Evolutionary conservation across 2,329 filamentous ascomycete genomes (phyloP).

Genomic region (Decorospora gaudefroyi): DNA sequence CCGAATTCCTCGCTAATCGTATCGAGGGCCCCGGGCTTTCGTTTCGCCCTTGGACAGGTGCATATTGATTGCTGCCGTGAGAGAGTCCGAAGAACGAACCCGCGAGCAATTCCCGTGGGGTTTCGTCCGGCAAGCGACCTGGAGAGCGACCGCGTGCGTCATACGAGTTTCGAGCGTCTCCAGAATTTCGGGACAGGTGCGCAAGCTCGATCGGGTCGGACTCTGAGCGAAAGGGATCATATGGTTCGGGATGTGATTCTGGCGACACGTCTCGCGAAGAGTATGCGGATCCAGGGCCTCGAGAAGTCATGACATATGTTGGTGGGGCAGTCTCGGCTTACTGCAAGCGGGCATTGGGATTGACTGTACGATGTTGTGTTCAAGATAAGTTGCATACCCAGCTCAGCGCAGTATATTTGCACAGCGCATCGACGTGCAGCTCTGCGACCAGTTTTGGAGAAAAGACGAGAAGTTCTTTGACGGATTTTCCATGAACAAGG

Average conservation of each 20-base stretch:
- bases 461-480: no score
- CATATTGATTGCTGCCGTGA: slow-evolving; percentile 24
- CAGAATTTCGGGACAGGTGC: slow-evolving; percentile 18
- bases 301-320: slow-evolving; percentile 30
- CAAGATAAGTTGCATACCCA: slow-evolving; percentile 4
- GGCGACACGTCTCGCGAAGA: slow-evolving; percentile 36
- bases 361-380: slow-evolving; percentile 1
- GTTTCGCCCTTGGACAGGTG: slow-evolving; percentile 21
- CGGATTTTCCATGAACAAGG: no score
- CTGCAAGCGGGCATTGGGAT: slow-evolving; percentile 6
- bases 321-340: not conserved
- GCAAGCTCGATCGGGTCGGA: slow-evolving; percentile 40
- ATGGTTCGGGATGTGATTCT: slow-evolving; percentile 24
- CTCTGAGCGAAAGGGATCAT: slow-evolving; percentile 37
- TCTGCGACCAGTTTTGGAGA: not conserved
- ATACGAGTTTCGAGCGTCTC: slow-evolving; percentile 13
- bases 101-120: slow-evolving; percentile 19
- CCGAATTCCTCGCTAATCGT: slow-evolving; percentile 27
- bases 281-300: slow-evolving; percentile 19
- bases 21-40: slow-evolving; percentile 20
- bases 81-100: slow-evolving; percentile 24
- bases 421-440: no score
- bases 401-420: no score
- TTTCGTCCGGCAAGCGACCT: slow-evolving; percentile 12
- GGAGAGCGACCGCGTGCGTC: slow-evolving; percentile 17